Evolutionary conservation across 345 rosid species (phyloP).

Genomic region (Capsella bursapastoris): DNA sequence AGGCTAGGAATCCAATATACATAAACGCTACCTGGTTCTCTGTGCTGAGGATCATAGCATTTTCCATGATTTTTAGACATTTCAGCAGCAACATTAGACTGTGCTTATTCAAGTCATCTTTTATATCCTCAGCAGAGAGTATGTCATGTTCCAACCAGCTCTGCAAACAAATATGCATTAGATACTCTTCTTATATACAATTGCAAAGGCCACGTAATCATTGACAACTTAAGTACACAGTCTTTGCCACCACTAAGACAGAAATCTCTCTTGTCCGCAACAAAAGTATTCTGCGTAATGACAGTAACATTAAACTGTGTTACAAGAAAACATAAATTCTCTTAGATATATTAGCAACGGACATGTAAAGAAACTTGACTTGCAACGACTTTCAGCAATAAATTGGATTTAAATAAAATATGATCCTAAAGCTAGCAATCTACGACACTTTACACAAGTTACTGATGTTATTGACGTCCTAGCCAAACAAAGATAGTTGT

Average conservation of each 20-base stretch:
- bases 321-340: not conserved
- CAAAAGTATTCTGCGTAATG: not conserved
- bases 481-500: not conserved
- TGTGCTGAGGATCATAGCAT: constrained; percentile 86
- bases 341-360: not conserved
- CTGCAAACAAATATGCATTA: constrained; percentile 28
- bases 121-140: constrained; percentile 42
- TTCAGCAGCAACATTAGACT: constrained; percentile 66
- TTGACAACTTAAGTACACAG: not conserved
- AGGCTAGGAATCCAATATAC: constrained; percentile 15
- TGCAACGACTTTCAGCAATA: not conserved
- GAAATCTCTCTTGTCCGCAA: not conserved
- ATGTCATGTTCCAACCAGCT: constrained; percentile 31
- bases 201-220: constrained; percentile 3
- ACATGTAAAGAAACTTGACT: not conserved
- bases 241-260: not conserved
- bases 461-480: constrained; percentile 8
- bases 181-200: constrained; percentile 1
- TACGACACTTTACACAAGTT: constrained; percentile 9
- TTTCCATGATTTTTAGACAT: constrained; percentile 96
- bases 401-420: not conserved
- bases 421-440: constrained; percentile 16
- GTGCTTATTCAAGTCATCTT: constrained; percentile 51
- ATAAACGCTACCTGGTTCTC: constrained; percentile 78
- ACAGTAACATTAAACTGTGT: constrained; percentile 1